Evolutionary conservation across 1,284 basidiomycete species (phyloP).

Genomic region (Marasmius oreades): DNA sequence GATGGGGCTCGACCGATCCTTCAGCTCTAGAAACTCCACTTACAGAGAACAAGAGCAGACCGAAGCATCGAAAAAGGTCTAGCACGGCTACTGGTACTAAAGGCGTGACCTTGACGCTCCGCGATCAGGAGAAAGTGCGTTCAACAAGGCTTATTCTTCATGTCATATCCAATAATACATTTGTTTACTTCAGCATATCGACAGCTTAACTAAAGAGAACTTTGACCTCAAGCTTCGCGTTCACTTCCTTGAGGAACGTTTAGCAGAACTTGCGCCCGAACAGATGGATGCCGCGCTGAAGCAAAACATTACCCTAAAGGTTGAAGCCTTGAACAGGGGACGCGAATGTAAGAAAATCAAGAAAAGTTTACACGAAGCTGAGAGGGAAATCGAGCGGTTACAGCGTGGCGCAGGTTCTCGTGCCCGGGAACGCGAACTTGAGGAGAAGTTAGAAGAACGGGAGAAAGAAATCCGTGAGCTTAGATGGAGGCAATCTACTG

Average conservation of each 20-base stretch:
- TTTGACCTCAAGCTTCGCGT: conserved; percentile 93
- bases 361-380: conserved; percentile 82
- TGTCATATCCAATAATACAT: conserved; percentile 4
- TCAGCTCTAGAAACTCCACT: conserved; percentile 38
- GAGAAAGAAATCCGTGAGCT: conserved; percentile 67
- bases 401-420: conserved; percentile 52
- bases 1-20: conserved; percentile 42
- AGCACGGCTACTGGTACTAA: conserved; percentile 48
- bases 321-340: conserved; percentile 88
- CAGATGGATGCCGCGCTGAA: conserved; percentile 89
- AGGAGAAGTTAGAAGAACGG: conserved; percentile 65
- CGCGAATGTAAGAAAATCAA: conserved; percentile 92
- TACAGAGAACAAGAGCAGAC: conserved; percentile 17
- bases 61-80: conserved; percentile 20
- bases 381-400: conserved; percentile 73
- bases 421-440: conserved; percentile 60
- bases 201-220: conserved; percentile 92
- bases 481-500: conserved; percentile 38
- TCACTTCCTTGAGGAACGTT: conserved; percentile 88
- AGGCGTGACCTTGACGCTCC: conserved; percentile 72
- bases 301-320: conserved; percentile 92
- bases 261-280: conserved; percentile 85
- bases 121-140: conserved; percentile 92
- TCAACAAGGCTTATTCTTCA: background rate
- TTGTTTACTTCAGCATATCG: conserved; percentile 69